Evolutionary conservation across 2,329 filamentous ascomycete genomes (phyloP).

Genomic region (Scedosporium aurantiacum): DNA sequence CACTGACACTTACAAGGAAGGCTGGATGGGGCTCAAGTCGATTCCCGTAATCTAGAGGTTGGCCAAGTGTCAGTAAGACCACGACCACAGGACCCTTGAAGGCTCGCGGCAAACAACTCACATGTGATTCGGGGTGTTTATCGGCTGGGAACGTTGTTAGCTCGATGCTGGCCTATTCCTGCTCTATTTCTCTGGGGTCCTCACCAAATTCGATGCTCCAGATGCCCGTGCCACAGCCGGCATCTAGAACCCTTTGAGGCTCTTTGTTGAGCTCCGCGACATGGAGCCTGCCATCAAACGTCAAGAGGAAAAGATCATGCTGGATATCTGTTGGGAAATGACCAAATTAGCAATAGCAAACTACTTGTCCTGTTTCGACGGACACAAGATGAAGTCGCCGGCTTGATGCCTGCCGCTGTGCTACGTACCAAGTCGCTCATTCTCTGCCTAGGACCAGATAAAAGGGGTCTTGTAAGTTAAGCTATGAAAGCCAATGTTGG

Average conservation of each 20-base stretch:
- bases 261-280: constrained; percentile 11
- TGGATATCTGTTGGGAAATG: constrained; percentile 14
- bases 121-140: constrained; percentile 18
- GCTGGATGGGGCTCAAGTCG: constrained; percentile 31
- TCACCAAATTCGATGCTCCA: constrained; percentile 22
- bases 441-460: constrained; percentile 9
- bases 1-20: constrained; percentile 18
- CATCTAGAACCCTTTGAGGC: constrained; percentile 16
- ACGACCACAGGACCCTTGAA: too few relatives aligned
- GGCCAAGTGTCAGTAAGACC: too few relatives aligned
- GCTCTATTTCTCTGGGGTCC: neutral
- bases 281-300: constrained; percentile 15
- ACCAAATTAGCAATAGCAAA: neutral
- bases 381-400: neutral
- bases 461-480: neutral
- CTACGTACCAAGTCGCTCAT: constrained; percentile 14
- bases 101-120: neutral
- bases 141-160: constrained; percentile 9
- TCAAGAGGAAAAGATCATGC: constrained; percentile 16
- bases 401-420: too few relatives aligned
- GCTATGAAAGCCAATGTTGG: neutral
- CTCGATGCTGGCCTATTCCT: neutral
- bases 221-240: constrained; percentile 21
- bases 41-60: constrained; percentile 23
- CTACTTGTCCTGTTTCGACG: neutral